Conservation (phyloP, 1,139 yeast species). For the Tardiomyces digboiensis region DNA sequence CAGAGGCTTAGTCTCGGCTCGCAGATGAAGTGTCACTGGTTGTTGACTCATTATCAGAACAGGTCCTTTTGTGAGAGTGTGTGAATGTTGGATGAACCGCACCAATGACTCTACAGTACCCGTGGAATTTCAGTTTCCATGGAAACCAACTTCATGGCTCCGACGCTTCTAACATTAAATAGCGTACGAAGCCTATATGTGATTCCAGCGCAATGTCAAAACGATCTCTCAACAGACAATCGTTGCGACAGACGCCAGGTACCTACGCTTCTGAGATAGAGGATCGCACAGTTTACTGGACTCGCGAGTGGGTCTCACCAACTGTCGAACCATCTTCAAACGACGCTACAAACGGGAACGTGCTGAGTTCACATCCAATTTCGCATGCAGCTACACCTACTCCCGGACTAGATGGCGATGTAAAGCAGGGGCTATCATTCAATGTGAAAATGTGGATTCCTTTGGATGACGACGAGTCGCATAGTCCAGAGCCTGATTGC, state of each 20-base stretch:
- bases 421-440: slow-evolving; percentile 24
- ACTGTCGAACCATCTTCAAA: slow-evolving; percentile 6
- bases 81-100: slow-evolving; percentile 13
- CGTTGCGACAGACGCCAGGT: slow-evolving; percentile 14
- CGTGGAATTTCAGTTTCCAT: neutral
- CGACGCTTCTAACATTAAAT: too few species aligned
- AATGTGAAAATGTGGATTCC: slow-evolving; percentile 37
- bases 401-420: slow-evolving; percentile 21
- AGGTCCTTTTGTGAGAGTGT: neutral
- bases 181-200: too few species aligned
- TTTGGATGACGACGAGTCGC: slow-evolving; percentile 18
- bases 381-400: slow-evolving; percentile 16
- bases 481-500: slow-evolving; percentile 26
- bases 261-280: slow-evolving; percentile 18
- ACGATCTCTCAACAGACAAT: slow-evolving; percentile 15
- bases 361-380: neutral
- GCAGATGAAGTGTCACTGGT: slow-evolving; percentile 47
- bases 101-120: slow-evolving; percentile 28
- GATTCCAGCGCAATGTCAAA: too few species aligned
- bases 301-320: slow-evolving; percentile 21
- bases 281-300: slow-evolving; percentile 20
- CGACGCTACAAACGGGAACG: neutral
- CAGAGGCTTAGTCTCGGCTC: slow-evolving; percentile 95
- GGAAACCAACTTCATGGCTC: too few species aligned
- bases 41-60: neutral